A percentile compares a stretch with the other conserved stretches of the same genome.
These are phyloP conservation scores for Fraxinus paxiana DNA, from an alignment of 305 asterid genomes.

Conservation along the genomic window DNA sequence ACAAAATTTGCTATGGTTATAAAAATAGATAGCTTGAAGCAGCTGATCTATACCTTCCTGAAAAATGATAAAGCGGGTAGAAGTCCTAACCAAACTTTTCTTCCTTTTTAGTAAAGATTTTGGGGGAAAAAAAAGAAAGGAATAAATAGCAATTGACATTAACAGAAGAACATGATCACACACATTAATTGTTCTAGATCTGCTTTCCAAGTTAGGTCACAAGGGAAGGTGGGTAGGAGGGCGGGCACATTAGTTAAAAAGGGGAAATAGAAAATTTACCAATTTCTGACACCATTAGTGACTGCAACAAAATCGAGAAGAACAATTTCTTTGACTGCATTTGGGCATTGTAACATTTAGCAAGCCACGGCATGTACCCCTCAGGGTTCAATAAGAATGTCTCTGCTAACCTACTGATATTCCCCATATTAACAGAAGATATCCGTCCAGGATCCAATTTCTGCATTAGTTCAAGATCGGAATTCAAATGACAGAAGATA, in stretches of 20 bases:
- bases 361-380: conserved; percentile 66
- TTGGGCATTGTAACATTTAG: conserved; percentile 54
- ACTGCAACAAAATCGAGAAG: conserved; percentile 62
- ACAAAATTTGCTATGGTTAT: neutral
- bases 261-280: conserved; percentile 38
- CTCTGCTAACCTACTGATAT: conserved; percentile 56
- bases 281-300: conserved; percentile 46
- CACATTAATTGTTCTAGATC: neutral
- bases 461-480: conserved; percentile 43
- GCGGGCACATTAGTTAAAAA: neutral
- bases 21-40: neutral
- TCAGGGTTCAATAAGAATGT: conserved; percentile 40
- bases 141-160: neutral
- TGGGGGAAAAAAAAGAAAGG: neutral
- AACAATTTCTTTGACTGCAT: conserved; percentile 63
- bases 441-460: conserved; percentile 39
- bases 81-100: neutral
- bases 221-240: neutral
- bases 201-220: neutral
- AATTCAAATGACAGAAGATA: conserved; percentile 1
- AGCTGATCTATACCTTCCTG: neutral
- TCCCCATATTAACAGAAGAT: conserved; percentile 52
- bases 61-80: neutral
- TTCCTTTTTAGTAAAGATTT: neutral
- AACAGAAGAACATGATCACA: neutral